Evolutionary conservation across 2,329 filamentous ascomycete species (phyloP), one percentile per base, ranked within the genome.

Genomic region (Microcyclospora tardicrescens): DNA sequence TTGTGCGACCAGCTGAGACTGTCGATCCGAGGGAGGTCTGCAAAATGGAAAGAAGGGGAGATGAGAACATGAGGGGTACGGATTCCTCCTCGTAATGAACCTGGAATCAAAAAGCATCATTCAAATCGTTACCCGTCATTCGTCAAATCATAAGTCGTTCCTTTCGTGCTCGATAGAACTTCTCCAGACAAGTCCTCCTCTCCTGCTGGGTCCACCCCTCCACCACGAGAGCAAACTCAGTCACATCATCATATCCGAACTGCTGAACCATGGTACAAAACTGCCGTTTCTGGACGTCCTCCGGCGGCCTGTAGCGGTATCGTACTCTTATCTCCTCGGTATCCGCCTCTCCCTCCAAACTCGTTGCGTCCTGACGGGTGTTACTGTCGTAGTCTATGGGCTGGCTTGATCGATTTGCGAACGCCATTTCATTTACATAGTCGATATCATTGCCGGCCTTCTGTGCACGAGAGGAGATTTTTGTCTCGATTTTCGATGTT

Each of bases 151-250:
- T 10, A 32, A 32, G 30, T 10, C 14, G 12, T n/a, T 32, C 70
- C 54, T 76, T 71, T 46, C 87, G 69, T 49, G 68, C 69, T 45
- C 67, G 64, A 65, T 96, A 96, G 60, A 94, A 96, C 2, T 65
- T 66, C 40, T 93, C 82, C 16, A 96, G 65, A 59, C 77, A 87
- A 48, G 80, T 77, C 44, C 82, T 72, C 53, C 89, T 66, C 62
- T 91, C 72, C 53, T 81, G 83, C 58, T 89, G 83, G 34, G 83
- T 93, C 84, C 86, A 93, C 11, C 78, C 75, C 61, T 96, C 91
- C 2, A 96, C 87, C 11, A 86, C 77, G 29, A 95, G 65, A 3
- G 87, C 91, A 68, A 96, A 96, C 44, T 91, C 81, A 0, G 77
- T 82, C 1, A 80, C 78, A 55, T 75, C 79, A 1, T 71, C 66